phyloP scores from a whole-genome alignment of 1,139 yeast genomes.

The Pichia sp. region DNA sequence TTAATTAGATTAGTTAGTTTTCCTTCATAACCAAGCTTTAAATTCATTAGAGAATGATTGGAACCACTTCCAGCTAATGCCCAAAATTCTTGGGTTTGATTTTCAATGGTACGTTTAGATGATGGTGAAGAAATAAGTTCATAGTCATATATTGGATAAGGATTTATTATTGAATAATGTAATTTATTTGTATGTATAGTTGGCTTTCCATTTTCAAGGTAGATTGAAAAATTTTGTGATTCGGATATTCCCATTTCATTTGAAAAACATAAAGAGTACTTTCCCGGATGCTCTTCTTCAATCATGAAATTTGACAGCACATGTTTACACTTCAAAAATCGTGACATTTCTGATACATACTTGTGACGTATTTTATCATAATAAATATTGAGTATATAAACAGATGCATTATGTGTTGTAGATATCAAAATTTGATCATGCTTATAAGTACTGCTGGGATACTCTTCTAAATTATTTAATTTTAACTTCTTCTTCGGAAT shows the following conservation, averaged over 20 bases:
- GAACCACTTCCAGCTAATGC: constrained; percentile 23
- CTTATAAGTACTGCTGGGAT: constrained; percentile 1
- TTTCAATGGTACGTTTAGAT: constrained; percentile 17
- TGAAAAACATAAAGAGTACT: constrained; percentile 15
- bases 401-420: constrained; percentile 12
- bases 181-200: constrained; percentile 19
- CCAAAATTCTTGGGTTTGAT: constrained; percentile 28
- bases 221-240: constrained; percentile 15
- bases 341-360: constrained; percentile 16
- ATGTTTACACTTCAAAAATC: constrained; percentile 17
- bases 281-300: constrained; percentile 1
- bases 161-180: constrained; percentile 17
- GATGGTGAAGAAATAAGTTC: constrained; percentile 15
- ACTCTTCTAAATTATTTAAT: not conserved
- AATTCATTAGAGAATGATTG: constrained; percentile 23
- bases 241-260: constrained; percentile 25
- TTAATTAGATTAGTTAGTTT: too few relatives aligned
- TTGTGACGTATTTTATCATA: constrained; percentile 15
- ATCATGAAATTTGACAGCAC: constrained; percentile 2
- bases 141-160: constrained; percentile 27
- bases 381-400: constrained; percentile 26
- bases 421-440: constrained; percentile 28
- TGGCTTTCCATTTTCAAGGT: constrained; percentile 12
- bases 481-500: constrained; percentile 19
- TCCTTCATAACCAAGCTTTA: constrained; percentile 23